Conservation (phyloP, 306 rosid genomes). For the Quercus robur region DNA sequence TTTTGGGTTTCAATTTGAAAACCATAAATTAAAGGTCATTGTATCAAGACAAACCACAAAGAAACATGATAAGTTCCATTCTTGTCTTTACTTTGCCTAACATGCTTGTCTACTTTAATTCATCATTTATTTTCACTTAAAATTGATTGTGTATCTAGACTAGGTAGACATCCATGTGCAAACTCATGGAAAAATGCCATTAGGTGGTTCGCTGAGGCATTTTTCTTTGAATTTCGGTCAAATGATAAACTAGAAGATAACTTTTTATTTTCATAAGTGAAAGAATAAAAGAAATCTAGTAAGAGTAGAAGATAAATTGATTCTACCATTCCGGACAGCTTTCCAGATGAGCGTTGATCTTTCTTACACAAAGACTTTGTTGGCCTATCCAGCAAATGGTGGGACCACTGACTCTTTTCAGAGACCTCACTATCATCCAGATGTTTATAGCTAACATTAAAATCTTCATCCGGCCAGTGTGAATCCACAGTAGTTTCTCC, state of each 20-base stretch:
- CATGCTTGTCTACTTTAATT: not conserved
- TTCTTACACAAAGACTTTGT: slow-evolving; percentile 43
- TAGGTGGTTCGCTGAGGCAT: not conserved
- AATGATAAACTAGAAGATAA: not conserved
- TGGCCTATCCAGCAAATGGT: slow-evolving; percentile 41
- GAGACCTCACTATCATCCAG: slow-evolving; percentile 37
- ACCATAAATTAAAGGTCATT: slow-evolving; percentile 1
- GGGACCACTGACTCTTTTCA: slow-evolving; percentile 39
- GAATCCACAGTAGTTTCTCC: slow-evolving; percentile 41
- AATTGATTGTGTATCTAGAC: not conserved
- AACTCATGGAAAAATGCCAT: not conserved
- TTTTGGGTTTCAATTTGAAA: too few species aligned
- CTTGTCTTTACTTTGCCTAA: slow-evolving; percentile 13
- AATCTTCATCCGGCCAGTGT: slow-evolving; percentile 54
- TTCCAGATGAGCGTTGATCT: slow-evolving; percentile 35
- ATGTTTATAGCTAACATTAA: slow-evolving; percentile 37
- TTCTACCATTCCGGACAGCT: slow-evolving; percentile 53
- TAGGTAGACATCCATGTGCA: not conserved
- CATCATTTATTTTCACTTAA: not conserved
- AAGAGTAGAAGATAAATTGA: slow-evolving; percentile 5
- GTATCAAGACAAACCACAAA: slow-evolving; percentile 6
- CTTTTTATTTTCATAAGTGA: too few species aligned
- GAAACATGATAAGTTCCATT: not conserved
- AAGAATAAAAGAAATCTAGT: not conserved
- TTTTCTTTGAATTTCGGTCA: not conserved